Percentiles rank a stretch among this genome's conserved stretches.
Conservation (phyloP, 257 asterid genomes). For the Nicotiana paniculata region DNA sequence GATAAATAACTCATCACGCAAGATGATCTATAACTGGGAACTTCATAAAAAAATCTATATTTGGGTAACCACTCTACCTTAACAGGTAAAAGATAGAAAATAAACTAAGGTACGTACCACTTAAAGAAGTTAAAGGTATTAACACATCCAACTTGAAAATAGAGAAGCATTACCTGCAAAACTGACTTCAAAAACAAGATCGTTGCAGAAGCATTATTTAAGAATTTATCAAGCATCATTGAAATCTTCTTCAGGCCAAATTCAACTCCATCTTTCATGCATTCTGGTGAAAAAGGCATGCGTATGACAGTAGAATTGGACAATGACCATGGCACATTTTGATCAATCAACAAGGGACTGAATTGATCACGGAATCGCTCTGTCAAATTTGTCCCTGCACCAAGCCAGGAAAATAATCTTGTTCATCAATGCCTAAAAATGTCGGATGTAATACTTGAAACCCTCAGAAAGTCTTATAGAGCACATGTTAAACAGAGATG, state of each 20-base stretch:
- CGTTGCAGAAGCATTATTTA: constrained; percentile 62
- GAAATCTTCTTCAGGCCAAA: constrained; percentile 40
- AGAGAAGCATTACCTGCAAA: constrained; percentile 48
- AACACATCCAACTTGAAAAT: neutral
- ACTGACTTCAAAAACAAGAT: constrained; percentile 71
- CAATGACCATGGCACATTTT: constrained; percentile 62
- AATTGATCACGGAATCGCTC: constrained; percentile 85
- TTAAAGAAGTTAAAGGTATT: neutral
- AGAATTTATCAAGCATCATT: constrained; percentile 51
- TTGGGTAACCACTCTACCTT: neutral
- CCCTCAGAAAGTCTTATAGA: neutral
- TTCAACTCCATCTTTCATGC: constrained; percentile 51
- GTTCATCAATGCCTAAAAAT: neutral
- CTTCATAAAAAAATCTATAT: neutral
- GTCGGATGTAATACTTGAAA: neutral
- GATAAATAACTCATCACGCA: neutral
- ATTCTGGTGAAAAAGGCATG: constrained; percentile 74
- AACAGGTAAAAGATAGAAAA: neutral
- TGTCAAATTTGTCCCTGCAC: constrained; percentile 73
- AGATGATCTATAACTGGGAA: neutral
- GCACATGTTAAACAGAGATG: neutral
- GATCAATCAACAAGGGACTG: constrained; percentile 69
- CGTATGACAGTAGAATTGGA: constrained; percentile 73
- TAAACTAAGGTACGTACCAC: neutral
- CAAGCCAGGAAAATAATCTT: neutral